Base-by-base conservation (phyloP, 208 protist genomes). In the Leishmania arabica region DNA sequence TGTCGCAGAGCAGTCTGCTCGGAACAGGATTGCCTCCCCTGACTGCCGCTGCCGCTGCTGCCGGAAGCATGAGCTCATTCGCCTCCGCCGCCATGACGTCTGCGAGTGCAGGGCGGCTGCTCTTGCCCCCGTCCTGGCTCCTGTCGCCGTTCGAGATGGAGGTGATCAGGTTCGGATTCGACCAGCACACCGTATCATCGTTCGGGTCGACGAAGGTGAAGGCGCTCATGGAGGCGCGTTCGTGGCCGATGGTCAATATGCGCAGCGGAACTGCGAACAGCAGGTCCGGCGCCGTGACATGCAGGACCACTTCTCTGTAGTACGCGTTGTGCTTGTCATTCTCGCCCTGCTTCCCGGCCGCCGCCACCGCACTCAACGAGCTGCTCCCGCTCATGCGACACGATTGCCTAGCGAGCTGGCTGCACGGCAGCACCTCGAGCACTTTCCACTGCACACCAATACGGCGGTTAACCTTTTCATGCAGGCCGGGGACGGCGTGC, bases 161-260 rank as follows among this genome's bases (percentile, higher is more conserved):
- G n/a, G 78, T 54, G n/a, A 89, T 80, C 42, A 90, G 73, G 47
- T 76, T 73, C n/a, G 86, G 86, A 79, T 92, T 92, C 2, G 86
- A 75, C 89, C 89, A 92, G 79, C 86, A 90, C 40, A 84, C 81
- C 13, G 81, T 40, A 47, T 85, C 79, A 31, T 75, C 78, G 64
- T 73, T 66, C 0, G 65, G 80, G 54, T 60, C 79, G 31, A 89
- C 51, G 65, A 82, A 88, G 78, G 71, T 86, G 80, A 92, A 90
- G 80, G 85, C 81, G 64, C 80, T 88, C 84, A 87, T 86, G 24
- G 82, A 70, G 37, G 86, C 82, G n/a, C 86, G 89, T 73, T 90
- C 83, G 81, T 92, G 89, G 47, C 89, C 89, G 15, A 92, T 88
- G 53, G 75, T 90, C 15, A 88, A 34, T 24, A 92, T 77, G 31